Evolutionary conservation across 352 stramenopile species (phyloP).

Genomic region (Elongisporangium undulatum): DNA sequence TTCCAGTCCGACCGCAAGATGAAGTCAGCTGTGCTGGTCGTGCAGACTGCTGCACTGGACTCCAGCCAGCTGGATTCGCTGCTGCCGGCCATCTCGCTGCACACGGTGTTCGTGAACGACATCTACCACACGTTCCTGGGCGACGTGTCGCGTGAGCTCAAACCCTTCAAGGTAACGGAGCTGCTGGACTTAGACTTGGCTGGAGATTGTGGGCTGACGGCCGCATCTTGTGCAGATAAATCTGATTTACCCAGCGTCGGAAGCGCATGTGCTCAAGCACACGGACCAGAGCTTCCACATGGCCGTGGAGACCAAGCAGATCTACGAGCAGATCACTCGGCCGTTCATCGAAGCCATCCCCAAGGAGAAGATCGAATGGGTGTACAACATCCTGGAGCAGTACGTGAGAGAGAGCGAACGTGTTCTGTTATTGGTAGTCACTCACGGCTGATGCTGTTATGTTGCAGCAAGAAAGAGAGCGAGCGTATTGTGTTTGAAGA

Average conservation of each 20-base stretch:
- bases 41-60: conserved; percentile 63
- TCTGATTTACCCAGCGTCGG: conserved; percentile 77
- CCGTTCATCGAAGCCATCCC: conserved; percentile 78
- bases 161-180: conserved; percentile 62
- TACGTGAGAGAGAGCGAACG: conserved; percentile 36
- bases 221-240: conserved; percentile 37
- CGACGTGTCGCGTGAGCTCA: conserved; percentile 58
- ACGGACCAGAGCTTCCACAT: conserved; percentile 82
- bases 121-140: conserved; percentile 80
- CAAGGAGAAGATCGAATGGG: conserved; percentile 75
- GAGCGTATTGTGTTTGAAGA: conserved; percentile 83
- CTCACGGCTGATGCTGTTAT: conserved; percentile 4
- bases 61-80: conserved; percentile 30
- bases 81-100: conserved; percentile 54
- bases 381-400: conserved; percentile 88
- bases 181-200: neutral
- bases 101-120: conserved; percentile 72
- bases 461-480: conserved; percentile 65
- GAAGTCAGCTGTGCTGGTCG: conserved; percentile 57
- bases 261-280: conserved; percentile 79
- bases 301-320: conserved; percentile 68
- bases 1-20: conserved; percentile 60
- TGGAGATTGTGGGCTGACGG: neutral
- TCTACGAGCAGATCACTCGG: conserved; percentile 73
- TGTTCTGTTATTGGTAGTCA: too few species aligned